Evolutionary conservation across 108 stramenopile species (phyloP).

Genomic region (Chaetoceros muelleri): DNA sequence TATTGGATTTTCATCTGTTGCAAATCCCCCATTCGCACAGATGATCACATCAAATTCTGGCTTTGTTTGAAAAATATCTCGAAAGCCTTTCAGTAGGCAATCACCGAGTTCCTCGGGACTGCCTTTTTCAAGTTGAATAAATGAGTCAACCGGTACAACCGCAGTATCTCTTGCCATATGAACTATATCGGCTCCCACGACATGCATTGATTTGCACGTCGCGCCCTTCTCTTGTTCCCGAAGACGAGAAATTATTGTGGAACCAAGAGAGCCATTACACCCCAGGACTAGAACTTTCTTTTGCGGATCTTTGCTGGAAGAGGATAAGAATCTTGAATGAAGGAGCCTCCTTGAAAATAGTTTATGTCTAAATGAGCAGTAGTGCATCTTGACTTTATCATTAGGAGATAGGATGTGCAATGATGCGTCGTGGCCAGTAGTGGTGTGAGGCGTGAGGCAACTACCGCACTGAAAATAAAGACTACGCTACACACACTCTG

Average conservation of each 20-base stretch:
- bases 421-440: no score
- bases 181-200: no score
- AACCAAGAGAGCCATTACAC: background rate
- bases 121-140: background rate
- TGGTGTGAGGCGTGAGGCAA: no score
- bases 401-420: background rate
- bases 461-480: no score
- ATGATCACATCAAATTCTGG: background rate
- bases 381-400: background rate
- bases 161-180: background rate
- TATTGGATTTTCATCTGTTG: background rate
- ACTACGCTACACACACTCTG: no score
- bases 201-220: no score
- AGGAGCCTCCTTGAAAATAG: no score
- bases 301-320: background rate
- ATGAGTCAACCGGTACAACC: background rate
- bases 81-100: background rate
- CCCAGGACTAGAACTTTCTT: background rate
- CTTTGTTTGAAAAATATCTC: background rate
- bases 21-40: background rate
- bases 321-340: no score
- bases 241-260: background rate
- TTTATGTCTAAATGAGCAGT: no score
- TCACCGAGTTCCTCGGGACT: background rate
- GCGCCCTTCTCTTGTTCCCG: background rate